phyloP scores from a whole-genome alignment of 2,329 filamentous ascomycete genomes.

The Zarea fungicola region DNA sequence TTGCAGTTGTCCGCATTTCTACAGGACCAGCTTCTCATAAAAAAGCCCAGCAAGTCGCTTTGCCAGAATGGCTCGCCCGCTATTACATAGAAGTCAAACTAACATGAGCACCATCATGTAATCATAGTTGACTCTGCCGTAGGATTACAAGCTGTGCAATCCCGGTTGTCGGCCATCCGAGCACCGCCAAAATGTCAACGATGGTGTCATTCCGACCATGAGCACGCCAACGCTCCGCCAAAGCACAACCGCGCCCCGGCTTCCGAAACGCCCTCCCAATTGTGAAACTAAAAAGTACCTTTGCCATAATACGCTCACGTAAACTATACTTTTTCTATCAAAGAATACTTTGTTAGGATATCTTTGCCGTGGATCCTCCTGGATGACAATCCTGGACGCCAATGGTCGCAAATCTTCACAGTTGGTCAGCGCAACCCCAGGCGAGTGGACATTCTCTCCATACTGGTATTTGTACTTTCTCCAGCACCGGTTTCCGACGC shows the following conservation, averaged over 20 bases:
- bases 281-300: background rate
- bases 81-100: too few species aligned
- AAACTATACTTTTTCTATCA: background rate
- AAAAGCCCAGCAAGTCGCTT: too few species aligned
- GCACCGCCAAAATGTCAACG: background rate
- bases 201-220: constrained; percentile 11
- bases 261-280: constrained; percentile 6
- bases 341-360: background rate
- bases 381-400: constrained; percentile 7
- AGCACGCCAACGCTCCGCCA: constrained; percentile 12
- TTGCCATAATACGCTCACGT: background rate
- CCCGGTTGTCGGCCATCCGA: constrained; percentile 10
- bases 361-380: constrained; percentile 5
- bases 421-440: background rate
- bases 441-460: background rate
- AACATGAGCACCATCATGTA: too few species aligned
- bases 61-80: too few species aligned
- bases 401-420: background rate
- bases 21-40: too few species aligned
- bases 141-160: too few species aligned
- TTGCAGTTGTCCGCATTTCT: too few species aligned
- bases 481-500: too few species aligned
- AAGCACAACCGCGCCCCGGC: constrained; percentile 4
- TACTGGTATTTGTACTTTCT: constrained; percentile 2
- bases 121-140: too few species aligned